phyloP scores from a whole-genome alignment of 1,139 yeast species.

The Sugiyamaella neomexicana region DNA sequence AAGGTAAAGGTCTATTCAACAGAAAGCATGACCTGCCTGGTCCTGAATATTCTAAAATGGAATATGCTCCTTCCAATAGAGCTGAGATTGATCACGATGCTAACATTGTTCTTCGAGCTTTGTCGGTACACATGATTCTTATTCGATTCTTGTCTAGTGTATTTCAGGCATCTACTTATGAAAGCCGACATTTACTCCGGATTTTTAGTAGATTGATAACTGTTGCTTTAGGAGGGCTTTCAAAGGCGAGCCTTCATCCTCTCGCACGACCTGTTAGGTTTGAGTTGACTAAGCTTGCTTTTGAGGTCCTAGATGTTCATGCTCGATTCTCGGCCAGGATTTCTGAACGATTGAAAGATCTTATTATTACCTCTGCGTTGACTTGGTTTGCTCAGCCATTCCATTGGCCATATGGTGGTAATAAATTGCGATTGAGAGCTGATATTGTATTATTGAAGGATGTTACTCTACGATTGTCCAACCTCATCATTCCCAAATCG shows the following conservation, averaged over 20 bases:
- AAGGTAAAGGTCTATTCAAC: constrained; percentile 65
- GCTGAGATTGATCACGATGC: constrained; percentile 57
- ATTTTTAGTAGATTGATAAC: constrained; percentile 64
- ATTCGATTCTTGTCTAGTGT: constrained; percentile 73
- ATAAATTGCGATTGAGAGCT: constrained; percentile 66
- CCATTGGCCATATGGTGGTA: constrained; percentile 83
- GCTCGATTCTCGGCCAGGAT: constrained; percentile 39
- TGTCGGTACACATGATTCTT: constrained; percentile 73
- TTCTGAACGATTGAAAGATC: constrained; percentile 48
- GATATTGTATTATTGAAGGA: constrained; percentile 57
- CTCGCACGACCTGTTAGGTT: constrained; percentile 72
- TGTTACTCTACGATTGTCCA: constrained; percentile 25
- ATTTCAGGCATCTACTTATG: constrained; percentile 76
- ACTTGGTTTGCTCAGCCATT: constrained; percentile 73
- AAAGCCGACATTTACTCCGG: constrained; percentile 69
- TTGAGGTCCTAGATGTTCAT: constrained; percentile 64
- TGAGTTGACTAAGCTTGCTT: constrained; percentile 68
- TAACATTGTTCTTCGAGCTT: constrained; percentile 48
- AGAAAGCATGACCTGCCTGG: constrained; percentile 55
- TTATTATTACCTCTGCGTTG: constrained; percentile 65
- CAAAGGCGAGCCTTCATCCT: constrained; percentile 75
- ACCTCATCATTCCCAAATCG: constrained; percentile 21
- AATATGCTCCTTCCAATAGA: constrained; percentile 82
- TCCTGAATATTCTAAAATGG: constrained; percentile 77
- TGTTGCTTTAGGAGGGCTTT: constrained; percentile 55